Evolutionary conservation across 495 filamentous ascomycete genomes (phyloP), one percentile per base, ranked within the genome.

Genomic region (Aspergillus ostianus): DNA sequence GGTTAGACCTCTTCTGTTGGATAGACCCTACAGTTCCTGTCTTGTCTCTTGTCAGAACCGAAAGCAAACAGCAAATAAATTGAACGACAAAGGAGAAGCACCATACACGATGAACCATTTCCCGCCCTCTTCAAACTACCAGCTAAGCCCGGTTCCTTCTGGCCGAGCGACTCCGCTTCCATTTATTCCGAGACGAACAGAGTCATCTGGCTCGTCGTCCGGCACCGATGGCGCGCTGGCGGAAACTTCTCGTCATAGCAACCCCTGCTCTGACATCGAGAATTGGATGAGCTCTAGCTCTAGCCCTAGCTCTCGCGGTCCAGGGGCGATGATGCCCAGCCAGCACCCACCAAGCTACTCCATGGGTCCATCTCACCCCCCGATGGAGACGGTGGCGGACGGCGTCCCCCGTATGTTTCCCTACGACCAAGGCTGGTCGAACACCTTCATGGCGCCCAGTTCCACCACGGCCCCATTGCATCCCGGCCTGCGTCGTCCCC

Each of bases 281-380:
- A 62, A 63, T 53, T 73, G 71, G 71, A 21, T 66, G 53, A 65
- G 59, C 49, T 71, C 60, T 53, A 62, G 58, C 62, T 72, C 68
- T 32, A 65, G 59, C 49, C 70, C 60, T 53, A 62, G 58, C 62
- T 72, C 68, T 32, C 61, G 52, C 65, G 65, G 53, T 30, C 62
- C 63, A 13, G 61, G 59, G 59, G 49, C 53, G 32, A 64, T 66
- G 60, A 54, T 65, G 44, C 23, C 67, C 27, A 58, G 51, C 58
- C 69, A 69, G 17, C 56, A 66, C 27, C 51, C 60, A 56, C 46
- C 30, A 36, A 53, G 49, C 47, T 66, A 62, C 52, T 64, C 64
- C 13, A 20, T 59, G 18, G 57, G 51, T 44, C 41, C 62, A 55
- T 59, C 61, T 18, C 53, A 55, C 27, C 57, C 67, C 8, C 44